Base-by-base conservation (phyloP, 345 rosid species). In the Combretum micranthum region DNA sequence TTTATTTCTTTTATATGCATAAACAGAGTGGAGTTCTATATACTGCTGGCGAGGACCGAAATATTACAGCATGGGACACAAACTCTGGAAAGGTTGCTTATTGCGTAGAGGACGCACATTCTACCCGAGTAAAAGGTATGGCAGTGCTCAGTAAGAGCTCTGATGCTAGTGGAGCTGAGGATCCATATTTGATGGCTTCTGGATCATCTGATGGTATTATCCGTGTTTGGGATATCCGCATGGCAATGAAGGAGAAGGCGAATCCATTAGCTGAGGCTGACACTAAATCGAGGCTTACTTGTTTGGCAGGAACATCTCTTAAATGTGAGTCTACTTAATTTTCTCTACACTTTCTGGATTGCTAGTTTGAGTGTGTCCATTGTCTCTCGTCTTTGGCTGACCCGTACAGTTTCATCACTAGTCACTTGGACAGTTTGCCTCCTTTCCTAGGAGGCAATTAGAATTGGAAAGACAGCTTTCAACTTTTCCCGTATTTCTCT, bases 121-220 rank as follows among this genome's bases (percentile, higher is more conserved):
- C 85, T 60, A 62, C 86, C 57, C 96, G 99, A 44, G 76, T 93
- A 54, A 93, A 93, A 74, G 97, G 99, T 58, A 57, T 93, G 37
- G 90, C 82, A 16, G 83, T 84, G 49, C 85, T 89, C 26, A 79
- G 78, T 12, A 75, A 69, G 71, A 85, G 59, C 50, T 74, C 54
- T 57, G 72, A 52, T 16, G 71, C 55, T 5, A 52, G 60, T 57
- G 80, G 64, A 20, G 77, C 53, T 8, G 88, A 83, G 50, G 85
- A 83, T 61, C 95, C 96, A 12, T 79, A 68, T 73, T 61, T 93
- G 32, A 64, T 87, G 69, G 84, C 92, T 15, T 89, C 96, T 7
- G 96, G 96, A 55, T 89, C 97, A 0, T 85, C 97, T 0, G 99
- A 93, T 74, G 99, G 99, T 55, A 62, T 83, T 63, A 83, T 93